Evolutionary conservation across 2,329 filamentous ascomycete species (phyloP), one percentile per base, ranked within the genome.

Genomic region (Diaporthe sp.): DNA sequence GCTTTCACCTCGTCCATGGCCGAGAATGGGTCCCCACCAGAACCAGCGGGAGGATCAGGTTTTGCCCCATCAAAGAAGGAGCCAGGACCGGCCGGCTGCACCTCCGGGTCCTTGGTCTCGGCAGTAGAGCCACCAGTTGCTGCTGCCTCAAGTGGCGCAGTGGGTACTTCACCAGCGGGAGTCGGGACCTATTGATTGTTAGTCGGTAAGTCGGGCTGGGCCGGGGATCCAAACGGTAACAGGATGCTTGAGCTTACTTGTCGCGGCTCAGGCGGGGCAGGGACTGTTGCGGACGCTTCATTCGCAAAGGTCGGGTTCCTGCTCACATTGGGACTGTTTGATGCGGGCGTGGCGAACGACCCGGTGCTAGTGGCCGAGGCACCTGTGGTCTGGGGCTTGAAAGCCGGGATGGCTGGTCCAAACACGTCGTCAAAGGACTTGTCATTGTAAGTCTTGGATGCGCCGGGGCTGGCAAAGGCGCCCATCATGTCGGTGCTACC

Each of bases 361-460:
- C 85, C 86, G 56, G 83, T 84, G 75, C 88, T 90, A 35, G 84
- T 85, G 4, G 85, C 86, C 3, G 90, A 91, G n/a, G 86, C 85
- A 69, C 89, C 89, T 2, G 89, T 91, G 76, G 87, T 84, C 78
- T 91, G 89, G 47, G 88, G 88, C 79, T 91, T 88, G 85, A 94
- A 94, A 8, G 82, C 84, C 22, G 85, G 84, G 78, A 92, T 92
- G 1, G 92, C 88, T 61, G 92, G 92, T 2, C 95, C 95, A 82
- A 97, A 98, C 58, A 98, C 92, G 79, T 93, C 95, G 81, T 97
- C 94, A 82, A 97, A 97, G 5, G 92, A 92, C 83, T 90, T 92
- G 77, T 94, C 92, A 65, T 88, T 86, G 73, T 86, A 86, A 63
- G 85, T 84, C 78, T 85, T 84, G 17, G 74, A 32, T 53, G 84